Conservation (phyloP, 371 early-diverging fungal genomes). For the Mortierella sp. region DNA sequence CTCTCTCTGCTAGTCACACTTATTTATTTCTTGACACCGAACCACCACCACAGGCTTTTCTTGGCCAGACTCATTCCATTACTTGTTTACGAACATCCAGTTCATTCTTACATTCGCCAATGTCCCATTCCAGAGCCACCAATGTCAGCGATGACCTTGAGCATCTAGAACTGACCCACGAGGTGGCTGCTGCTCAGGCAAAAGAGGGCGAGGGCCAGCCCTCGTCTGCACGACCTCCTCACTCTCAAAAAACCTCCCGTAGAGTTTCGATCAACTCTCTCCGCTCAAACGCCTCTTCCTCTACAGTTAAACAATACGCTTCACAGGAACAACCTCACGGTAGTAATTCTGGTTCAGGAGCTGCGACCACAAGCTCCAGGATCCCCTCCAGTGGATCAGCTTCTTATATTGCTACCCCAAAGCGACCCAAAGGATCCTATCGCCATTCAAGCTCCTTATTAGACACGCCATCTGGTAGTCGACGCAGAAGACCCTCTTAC, state of each 20-base stretch:
- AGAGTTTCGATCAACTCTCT: constrained; percentile 51
- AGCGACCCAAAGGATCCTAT: constrained; percentile 29
- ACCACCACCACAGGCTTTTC: background rate
- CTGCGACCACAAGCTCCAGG: background rate
- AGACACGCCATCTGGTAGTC: constrained; percentile 36
- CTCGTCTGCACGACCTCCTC: constrained; percentile 14
- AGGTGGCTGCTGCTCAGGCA: constrained; percentile 27
- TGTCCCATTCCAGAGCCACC: constrained; percentile 42
- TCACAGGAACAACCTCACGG: constrained; percentile 10
- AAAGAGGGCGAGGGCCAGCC: constrained; percentile 12
- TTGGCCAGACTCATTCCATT: background rate
- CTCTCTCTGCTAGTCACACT: background rate
- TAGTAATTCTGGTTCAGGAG: constrained; percentile 14
- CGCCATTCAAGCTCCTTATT: constrained; percentile 33
- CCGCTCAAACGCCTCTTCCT: constrained; percentile 34
- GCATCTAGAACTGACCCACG: constrained; percentile 41
- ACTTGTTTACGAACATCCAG: constrained; percentile 1
- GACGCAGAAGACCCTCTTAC: constrained; percentile 24
- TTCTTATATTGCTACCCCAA: constrained; percentile 13
- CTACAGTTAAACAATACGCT: constrained; percentile 40
- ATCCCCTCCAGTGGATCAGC: constrained; percentile 6
- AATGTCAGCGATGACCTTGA: constrained; percentile 44
- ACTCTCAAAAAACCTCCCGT: constrained; percentile 28
- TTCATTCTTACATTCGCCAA: constrained; percentile 8
- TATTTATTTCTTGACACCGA: background rate